These are phyloP conservation scores for Malassezia brasiliensis DNA, from an alignment of 1,284 basidiomycete genomes.

Conservation along the genomic window DNA sequence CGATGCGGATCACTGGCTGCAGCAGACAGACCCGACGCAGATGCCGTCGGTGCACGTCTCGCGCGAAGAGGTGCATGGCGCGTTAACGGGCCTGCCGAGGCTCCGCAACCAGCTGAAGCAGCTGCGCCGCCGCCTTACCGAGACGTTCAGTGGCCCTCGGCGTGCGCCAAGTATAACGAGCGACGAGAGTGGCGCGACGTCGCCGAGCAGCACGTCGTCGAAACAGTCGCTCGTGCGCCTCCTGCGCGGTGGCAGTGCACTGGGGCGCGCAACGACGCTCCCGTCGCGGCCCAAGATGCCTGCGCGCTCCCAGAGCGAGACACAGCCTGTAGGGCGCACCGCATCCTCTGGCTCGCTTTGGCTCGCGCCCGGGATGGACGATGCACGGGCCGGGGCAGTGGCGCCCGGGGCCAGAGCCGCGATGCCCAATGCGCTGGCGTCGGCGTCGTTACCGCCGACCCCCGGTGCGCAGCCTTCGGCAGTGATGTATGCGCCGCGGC, in stretches of 20 bases:
- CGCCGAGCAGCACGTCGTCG: background rate
- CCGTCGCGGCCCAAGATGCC: background rate
- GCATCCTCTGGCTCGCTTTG: background rate
- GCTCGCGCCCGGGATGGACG: no score
- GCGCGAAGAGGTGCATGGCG: slow-evolving; percentile 68
- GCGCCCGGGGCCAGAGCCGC: no score
- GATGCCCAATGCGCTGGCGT: background rate
- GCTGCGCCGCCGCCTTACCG: slow-evolving; percentile 32
- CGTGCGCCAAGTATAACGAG: background rate
- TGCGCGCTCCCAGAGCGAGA: background rate
- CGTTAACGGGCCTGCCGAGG: slow-evolving; percentile 49
- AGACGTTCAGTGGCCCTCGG: slow-evolving; percentile 12
- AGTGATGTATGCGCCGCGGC: background rate
- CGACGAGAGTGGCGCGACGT: background rate
- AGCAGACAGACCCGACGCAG: slow-evolving; percentile 60
- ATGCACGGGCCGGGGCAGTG: no score
- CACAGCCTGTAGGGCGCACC: background rate
- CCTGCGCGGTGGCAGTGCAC: background rate
- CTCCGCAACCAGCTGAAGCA: slow-evolving; percentile 36
- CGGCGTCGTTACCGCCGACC: background rate
- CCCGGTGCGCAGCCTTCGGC: background rate
- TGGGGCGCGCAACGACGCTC: background rate
- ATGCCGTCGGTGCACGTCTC: slow-evolving; percentile 61
- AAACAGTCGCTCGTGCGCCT: background rate
- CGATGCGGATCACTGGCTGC: slow-evolving; percentile 67